Base-by-base conservation (phyloP, 2,329 filamentous ascomycete species). In the Botryotinia narcissicola region DNA sequence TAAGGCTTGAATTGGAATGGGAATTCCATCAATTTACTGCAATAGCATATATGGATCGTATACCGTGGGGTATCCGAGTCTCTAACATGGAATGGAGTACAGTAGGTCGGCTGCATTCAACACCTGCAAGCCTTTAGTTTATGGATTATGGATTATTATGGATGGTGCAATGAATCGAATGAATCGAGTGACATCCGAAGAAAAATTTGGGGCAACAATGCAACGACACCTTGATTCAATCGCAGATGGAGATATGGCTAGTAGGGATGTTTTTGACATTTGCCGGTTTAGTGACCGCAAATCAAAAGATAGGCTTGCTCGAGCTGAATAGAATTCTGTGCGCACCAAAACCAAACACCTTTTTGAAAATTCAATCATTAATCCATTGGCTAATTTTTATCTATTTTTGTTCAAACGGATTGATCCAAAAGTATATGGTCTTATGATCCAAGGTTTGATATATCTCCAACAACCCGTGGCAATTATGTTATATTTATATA, bases 391-490 rank as follows among this genome's bases (percentile, higher is more conserved):
- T n/a, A 3, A 51, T n/a, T 51, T 51, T 14, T n/a, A 7, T 16
- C 48, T 51, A n/a, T 51, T 51, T n/a, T n/a, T n/a, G 10, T n/a
- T 16, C 25, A 14, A 10, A n/a, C 0, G 1, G 0, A 7, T 0
- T n/a, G 7, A n/a, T 51, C 12, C 48, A n/a, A n/a, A 54, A n/a
- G 48, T 12, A 14, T 54, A 16, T n/a, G 14, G 48, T 14, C 7
- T 7, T 6, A 7, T n/a, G 6, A 3, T n/a, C 25, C 25, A 7
- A 54, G 1, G 22, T 5, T 51, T 25, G 2, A 25, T 5, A 5
- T 25, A 25, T n/a, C 48, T 25, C 25, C 14, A 48, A 22, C 25
- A 48, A 25, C 48, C 16, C 48, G 48, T n/a, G 12, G 6, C 48
- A 22, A 4, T 29, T 18, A 18, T 29, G 51, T 29, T 18, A 57